Conservation (phyloP, 176 grass and related monocot genomes). For the Musa beccarii region DNA sequence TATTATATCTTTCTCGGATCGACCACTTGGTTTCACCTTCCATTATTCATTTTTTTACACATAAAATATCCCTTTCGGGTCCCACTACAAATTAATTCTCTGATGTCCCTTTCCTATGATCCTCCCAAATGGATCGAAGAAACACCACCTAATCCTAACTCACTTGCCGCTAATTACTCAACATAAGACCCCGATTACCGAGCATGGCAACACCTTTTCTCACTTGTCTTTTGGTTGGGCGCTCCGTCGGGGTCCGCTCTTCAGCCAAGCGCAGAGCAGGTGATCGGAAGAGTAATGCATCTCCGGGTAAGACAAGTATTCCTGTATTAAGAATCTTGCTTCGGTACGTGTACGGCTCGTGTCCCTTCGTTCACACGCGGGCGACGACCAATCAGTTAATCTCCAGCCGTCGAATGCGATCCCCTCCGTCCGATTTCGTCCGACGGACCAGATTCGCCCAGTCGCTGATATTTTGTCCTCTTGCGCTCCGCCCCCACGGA, state of each 20-base stretch:
- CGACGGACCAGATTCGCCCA: not conserved
- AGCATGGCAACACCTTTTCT: not conserved
- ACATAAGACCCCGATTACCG: not conserved
- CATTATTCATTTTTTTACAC: not conserved
- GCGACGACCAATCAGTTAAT: not conserved
- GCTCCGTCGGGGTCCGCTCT: not conserved
- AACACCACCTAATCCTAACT: not conserved
- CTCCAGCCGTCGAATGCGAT: not conserved
- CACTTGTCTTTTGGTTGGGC: too few species aligned
- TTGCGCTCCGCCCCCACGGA: not conserved
- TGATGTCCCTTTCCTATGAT: not conserved
- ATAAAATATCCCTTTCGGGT: too few species aligned
- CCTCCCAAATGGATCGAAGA: not conserved
- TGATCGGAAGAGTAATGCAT: too few species aligned
- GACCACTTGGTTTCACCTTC: not conserved
- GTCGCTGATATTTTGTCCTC: not conserved
- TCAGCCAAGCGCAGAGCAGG: not conserved
- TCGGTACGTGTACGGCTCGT: constrained; percentile 11
- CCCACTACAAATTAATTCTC: not conserved
- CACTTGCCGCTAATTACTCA: not conserved
- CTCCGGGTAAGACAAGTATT: not conserved
- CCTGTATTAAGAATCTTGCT: not conserved
- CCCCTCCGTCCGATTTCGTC: constrained; percentile 5
- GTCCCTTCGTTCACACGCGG: constrained; percentile 4
- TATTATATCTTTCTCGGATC: not conserved